Evolutionary conservation across 1,284 basidiomycete species (phyloP), one percentile per base, ranked within the genome.

Genomic region (Malassezia dermatis): DNA sequence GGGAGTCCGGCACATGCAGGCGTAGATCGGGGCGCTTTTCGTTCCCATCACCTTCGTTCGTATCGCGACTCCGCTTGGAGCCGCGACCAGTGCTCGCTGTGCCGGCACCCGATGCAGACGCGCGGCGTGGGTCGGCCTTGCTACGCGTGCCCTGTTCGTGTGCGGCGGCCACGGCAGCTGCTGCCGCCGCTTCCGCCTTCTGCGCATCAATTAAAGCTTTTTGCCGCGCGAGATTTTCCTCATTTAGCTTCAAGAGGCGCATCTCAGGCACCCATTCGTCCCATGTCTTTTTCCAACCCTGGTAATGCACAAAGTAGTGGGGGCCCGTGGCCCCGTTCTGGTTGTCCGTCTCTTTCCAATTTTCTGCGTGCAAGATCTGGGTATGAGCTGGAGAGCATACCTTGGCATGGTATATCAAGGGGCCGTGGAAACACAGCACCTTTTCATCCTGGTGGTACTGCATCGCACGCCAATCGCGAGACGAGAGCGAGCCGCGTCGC

Each of bases 281-380:
- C 93, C 93, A 96, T 84, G 88, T 91, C 76, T 90, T 87, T 76
- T 96, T 98, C 94, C 94, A 99, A 4, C 94, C 94, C 75, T 94
- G 91, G 80, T 99, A 99, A 76, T 99, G 94, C 23, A 99, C 91
- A 61, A 87, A 85, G 76, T 89, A 98, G 67, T 94, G 88, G 5
- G 83, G 82, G 1, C 89, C 89, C 1, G 81, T 76, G 5, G 78
- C 76, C 3, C 86, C 85, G 0, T 52, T 53, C 39, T 82, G 79
- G 7, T 85, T 83, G 51, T 81, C 84, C 3, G 80, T 78, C 65
- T 86, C 84, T 53, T 85, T 83, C 79, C 84, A 86, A 47, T 80
- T 82, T 68, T 88, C 84, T 1, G 82, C 79, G 72, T 91, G 86
- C 61, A 94, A 81, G 13, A 98, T 80, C 80, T 81, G 61, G 28